Evolutionary conservation across 2,329 filamentous ascomycete species (phyloP).

Genomic region (Waltergamsia citrina): DNA sequence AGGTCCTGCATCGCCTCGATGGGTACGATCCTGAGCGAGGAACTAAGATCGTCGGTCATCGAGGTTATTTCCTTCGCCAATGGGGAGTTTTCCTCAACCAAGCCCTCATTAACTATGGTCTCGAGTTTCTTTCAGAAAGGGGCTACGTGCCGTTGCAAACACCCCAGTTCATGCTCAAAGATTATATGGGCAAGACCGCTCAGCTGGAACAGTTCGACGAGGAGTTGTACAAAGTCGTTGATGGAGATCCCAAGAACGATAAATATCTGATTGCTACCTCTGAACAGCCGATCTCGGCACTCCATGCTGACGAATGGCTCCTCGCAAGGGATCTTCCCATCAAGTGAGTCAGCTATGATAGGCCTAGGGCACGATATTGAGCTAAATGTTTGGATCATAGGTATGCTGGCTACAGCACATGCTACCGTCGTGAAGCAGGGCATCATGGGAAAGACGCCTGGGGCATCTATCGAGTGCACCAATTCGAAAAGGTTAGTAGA

Average conservation of each 20-base stretch:
- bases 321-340: conserved; percentile 77
- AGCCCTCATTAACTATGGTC: conserved; percentile 88
- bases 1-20: conserved; percentile 78
- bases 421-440: conserved; percentile 92
- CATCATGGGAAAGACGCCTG: conserved; percentile 81
- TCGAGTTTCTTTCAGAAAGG: conserved; percentile 75
- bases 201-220: conserved; percentile 97
- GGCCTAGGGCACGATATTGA: background rate
- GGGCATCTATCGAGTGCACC: conserved; percentile 96
- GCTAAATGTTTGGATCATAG: conserved; percentile 35
- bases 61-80: conserved; percentile 84
- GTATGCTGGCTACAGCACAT: conserved; percentile 86
- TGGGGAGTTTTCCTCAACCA: conserved; percentile 90
- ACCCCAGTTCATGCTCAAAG: conserved; percentile 89
- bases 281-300: conserved; percentile 88
- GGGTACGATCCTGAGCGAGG: conserved; percentile 91
- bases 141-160: conserved; percentile 79
- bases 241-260: conserved; percentile 77
- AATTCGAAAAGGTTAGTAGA: conserved; percentile 74
- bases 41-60: conserved; percentile 88
- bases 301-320: conserved; percentile 92
- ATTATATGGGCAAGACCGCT: conserved; percentile 96
- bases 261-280: conserved; percentile 75
- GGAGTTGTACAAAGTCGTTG: conserved; percentile 83
- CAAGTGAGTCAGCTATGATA: conserved; percentile 40